Evolutionary conservation across 345 rosid genomes (phyloP).

Genomic region (Orychophragmus violaceus): DNA sequence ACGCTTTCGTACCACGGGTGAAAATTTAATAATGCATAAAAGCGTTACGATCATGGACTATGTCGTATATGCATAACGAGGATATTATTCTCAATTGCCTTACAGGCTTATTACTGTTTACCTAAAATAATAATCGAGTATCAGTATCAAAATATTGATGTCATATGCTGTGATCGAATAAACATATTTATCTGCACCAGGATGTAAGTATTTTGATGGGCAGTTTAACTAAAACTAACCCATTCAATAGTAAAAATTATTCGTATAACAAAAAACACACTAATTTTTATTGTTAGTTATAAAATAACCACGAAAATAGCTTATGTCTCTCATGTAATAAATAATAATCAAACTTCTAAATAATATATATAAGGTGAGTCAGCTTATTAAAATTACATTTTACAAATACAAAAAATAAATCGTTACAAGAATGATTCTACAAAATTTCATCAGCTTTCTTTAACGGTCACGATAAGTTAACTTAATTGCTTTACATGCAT

Average conservation of each 20-base stretch:
- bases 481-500: neutral
- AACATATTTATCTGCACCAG: neutral
- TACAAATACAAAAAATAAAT: constrained; percentile 11
- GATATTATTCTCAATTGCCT: neutral
- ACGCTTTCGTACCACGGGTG: neutral
- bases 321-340: too few relatives aligned
- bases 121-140: neutral
- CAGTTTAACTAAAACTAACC: neutral
- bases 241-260: too few relatives aligned
- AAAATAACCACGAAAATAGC: too few relatives aligned
- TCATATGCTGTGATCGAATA: constrained; percentile 12
- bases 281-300: too few relatives aligned
- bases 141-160: constrained; percentile 10
- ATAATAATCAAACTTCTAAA: too few relatives aligned
- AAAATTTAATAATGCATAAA: neutral
- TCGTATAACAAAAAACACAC: too few relatives aligned
- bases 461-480: constrained; percentile 10
- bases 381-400: neutral
- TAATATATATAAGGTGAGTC: neutral
- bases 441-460: neutral
- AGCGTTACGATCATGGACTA: constrained; percentile 10
- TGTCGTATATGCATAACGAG: neutral
- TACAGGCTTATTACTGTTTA: neutral
- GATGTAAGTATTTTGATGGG: neutral
- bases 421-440: neutral